phyloP scores from a whole-genome alignment of 805 yeast genomes.

The Hemisphaericaspora nanyangensis region DNA sequence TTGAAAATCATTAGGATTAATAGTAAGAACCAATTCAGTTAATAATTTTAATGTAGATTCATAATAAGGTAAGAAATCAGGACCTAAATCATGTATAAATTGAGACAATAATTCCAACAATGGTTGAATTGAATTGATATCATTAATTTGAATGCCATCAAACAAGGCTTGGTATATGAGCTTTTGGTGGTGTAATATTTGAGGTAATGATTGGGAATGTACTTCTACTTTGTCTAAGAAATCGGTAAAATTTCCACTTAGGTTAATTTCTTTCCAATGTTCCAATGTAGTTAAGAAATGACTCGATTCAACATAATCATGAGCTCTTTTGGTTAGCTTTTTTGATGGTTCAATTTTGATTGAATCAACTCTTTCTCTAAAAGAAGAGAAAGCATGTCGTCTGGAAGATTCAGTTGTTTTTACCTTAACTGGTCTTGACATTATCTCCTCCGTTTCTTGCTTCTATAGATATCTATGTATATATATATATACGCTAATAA shows the following conservation, averaged over 20 bases:
- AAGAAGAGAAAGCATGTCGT: constrained; percentile 64
- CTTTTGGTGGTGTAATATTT: constrained; percentile 66
- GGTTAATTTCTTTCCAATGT: constrained; percentile 85
- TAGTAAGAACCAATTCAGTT: constrained; percentile 39
- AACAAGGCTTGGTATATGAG: constrained; percentile 52
- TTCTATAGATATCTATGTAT: not conserved
- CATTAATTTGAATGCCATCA: constrained; percentile 48
- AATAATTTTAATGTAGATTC: constrained; percentile 48
- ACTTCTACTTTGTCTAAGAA: constrained; percentile 56
- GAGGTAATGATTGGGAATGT: constrained; percentile 69
- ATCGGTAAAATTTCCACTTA: constrained; percentile 65
- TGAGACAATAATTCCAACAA: constrained; percentile 73
- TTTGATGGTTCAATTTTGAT: constrained; percentile 74
- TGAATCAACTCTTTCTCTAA: constrained; percentile 78
- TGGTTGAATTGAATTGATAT: constrained; percentile 74
- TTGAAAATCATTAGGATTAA: constrained; percentile 45
- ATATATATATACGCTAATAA: no score
- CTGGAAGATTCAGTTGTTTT: constrained; percentile 54
- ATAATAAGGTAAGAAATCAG: constrained; percentile 79
- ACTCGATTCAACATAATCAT: constrained; percentile 70
- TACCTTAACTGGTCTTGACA: constrained; percentile 8
- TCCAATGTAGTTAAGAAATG: constrained; percentile 75
- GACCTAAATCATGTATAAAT: constrained; percentile 87
- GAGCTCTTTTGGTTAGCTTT: constrained; percentile 53
- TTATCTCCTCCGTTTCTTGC: not conserved